phyloP scores from a whole-genome alignment of 2,329 filamentous ascomycete genomes.

The Neonectria magnoliae region DNA sequence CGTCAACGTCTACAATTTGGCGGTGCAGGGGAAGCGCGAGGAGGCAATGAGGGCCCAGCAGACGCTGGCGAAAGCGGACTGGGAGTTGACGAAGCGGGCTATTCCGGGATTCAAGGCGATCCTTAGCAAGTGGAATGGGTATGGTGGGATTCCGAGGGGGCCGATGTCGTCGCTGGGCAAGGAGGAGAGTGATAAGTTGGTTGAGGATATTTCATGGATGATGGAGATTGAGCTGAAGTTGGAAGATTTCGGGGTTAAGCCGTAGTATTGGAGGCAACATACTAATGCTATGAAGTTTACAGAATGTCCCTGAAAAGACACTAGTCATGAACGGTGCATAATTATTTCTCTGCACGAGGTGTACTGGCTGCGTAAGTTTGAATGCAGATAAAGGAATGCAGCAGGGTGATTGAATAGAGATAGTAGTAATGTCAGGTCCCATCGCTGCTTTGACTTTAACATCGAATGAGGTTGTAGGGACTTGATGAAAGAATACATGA shows the following conservation, averaged over 20 bases:
- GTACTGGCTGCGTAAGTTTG: no score
- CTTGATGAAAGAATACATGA: not conserved
- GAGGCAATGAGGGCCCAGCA: constrained; percentile 82
- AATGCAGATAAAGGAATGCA: not conserved
- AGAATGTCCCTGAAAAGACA: not conserved
- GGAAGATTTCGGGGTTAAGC: constrained; percentile 38
- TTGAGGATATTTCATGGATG: constrained; percentile 67
- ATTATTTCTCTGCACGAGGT: no score
- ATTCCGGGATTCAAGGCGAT: constrained; percentile 87
- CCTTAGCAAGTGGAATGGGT: constrained; percentile 82
- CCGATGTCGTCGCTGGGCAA: constrained; percentile 74
- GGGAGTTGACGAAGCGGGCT: constrained; percentile 82
- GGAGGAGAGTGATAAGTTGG: constrained; percentile 62
- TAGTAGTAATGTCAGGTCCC: not conserved
- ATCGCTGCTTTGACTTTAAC: not conserved
- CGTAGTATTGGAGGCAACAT: not conserved
- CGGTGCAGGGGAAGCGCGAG: constrained; percentile 74
- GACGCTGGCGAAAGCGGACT: constrained; percentile 79
- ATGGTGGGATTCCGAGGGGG: constrained; percentile 78
- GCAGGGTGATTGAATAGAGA: not conserved
- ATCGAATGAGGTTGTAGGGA: not conserved
- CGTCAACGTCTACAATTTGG: constrained; percentile 81
- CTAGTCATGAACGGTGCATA: no score
- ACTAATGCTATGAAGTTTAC: no score
- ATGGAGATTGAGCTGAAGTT: constrained; percentile 72